These are phyloP conservation scores for Globisporangium splendens DNA, from an alignment of 352 stramenopile species.

Conservation along the genomic window DNA sequence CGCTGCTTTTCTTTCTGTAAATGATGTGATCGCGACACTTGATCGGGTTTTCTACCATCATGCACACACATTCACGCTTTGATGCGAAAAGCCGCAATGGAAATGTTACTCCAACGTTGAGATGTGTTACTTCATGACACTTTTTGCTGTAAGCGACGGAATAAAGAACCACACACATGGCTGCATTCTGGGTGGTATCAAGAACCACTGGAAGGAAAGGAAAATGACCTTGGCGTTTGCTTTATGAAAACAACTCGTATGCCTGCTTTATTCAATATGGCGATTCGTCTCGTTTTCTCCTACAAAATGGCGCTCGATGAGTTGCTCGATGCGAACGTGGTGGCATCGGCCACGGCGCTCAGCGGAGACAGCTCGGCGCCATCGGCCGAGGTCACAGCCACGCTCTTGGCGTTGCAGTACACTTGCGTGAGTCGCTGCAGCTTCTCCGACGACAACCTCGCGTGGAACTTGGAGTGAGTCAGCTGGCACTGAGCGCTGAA, in stretches of 20 bases:
- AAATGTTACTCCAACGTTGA: too few relatives aligned
- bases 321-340: background rate
- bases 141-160: background rate
- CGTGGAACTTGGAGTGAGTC: slow-evolving; percentile 43
- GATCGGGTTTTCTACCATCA: background rate
- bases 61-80: too few relatives aligned
- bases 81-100: background rate
- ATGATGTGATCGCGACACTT: background rate
- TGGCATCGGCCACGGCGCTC: background rate
- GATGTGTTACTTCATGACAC: background rate
- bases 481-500: slow-evolving; percentile 29
- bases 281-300: background rate
- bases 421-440: slow-evolving; percentile 60
- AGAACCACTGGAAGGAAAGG: background rate
- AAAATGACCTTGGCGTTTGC: too few relatives aligned
- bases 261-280: too few relatives aligned
- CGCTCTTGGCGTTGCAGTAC: slow-evolving; percentile 49
- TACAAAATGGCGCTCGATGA: background rate
- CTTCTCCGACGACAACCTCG: slow-evolving; percentile 33
- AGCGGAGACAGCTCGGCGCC: slow-evolving; percentile 10
- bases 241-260: too few relatives aligned
- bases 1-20: background rate
- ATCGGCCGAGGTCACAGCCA: background rate
- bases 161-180: background rate
- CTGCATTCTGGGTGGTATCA: background rate